Evolutionary conservation across 2,329 filamentous ascomycete genomes (phyloP), one percentile per base, ranked within the genome.

Genomic region (Emydomyces testavorans): DNA sequence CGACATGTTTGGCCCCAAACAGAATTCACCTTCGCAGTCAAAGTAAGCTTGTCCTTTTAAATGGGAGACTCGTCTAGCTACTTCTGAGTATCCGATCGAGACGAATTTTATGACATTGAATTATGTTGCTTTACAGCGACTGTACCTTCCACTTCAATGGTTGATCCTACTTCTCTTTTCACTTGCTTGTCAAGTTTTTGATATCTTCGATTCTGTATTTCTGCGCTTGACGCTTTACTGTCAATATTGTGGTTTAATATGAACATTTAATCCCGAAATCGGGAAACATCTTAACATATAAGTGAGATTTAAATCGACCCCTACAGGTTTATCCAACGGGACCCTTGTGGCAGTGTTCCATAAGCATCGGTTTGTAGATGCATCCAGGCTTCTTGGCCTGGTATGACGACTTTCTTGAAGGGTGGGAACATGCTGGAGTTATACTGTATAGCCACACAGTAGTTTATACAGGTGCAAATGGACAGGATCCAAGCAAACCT

Each of bases 1-100:
- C 36, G 74, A 76, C 55, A 52, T 75, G 20, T 54, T 72, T 36
- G 70, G 69, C n/a, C 32, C 52, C n/a, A 53, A 49, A 37, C 46
- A 48, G 43, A 49, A 29, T 26, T 40, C 45, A 6, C 34, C 32
- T 34, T 24, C 24, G 4, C 35, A 32, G 26, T 47, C 36, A 11
- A 47, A 40, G 40, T 47, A 26, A 40, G 13, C 7, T 26, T 20
- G 26, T 16, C 35, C 34, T 40, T 24, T 23, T 7, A 29, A 28
- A 23, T 11, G 28, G 13, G 42, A 28, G 24, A 20, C n/a, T 31
- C 13, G 4, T 15, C 34, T 21, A 20, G 16, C 4, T 31, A 32
- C n/a, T 29, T 11, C 21, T 35, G 6, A 43, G 24, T 46, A 6
- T 8, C 31, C 5, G 15, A 37, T 31, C 10, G 6, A 29, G 15